Percentiles rank a stretch among this genome's conserved stretches.
Conservation (phyloP, 2,329 filamentous ascomycete species). For the Ophiostoma himal-ulmi region DNA sequence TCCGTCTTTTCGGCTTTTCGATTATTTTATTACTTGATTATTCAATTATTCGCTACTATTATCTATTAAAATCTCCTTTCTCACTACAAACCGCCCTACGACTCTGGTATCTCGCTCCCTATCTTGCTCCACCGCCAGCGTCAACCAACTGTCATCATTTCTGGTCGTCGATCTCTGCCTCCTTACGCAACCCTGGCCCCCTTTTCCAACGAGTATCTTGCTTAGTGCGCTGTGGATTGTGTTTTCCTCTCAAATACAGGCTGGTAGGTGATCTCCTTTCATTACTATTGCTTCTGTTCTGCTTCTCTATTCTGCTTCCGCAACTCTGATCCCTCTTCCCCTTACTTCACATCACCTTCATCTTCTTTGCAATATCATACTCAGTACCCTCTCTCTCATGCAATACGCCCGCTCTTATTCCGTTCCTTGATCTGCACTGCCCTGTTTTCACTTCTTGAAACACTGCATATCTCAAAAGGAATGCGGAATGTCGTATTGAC, state of each 20-base stretch:
- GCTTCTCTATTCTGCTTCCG: background rate
- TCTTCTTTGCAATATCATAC: slow-evolving; percentile 6
- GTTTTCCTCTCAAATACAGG: slow-evolving; percentile 1
- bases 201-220: background rate
- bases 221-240: background rate
- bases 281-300: too few relatives aligned
- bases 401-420: background rate
- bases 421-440: slow-evolving; percentile 7
- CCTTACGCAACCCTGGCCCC: slow-evolving; percentile 3
- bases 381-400: background rate
- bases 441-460: slow-evolving; percentile 19
- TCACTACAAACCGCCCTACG: background rate
- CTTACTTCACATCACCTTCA: background rate
- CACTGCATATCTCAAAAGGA: slow-evolving; percentile 16
- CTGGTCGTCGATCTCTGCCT: background rate
- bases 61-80: background rate
- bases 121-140: slow-evolving; percentile 10
- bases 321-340: background rate
- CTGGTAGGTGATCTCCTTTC: background rate
- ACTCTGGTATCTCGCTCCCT: background rate
- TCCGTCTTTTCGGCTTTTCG: background rate
- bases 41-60: background rate
- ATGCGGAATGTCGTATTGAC: slow-evolving; percentile 21
- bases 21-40: background rate
- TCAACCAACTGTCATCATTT: background rate